A percentile compares a stretch with the other conserved stretches of the same genome.
Conservation (phyloP, 1,284 basidiomycete genomes). For the Paramarasmius palmivorus region DNA sequence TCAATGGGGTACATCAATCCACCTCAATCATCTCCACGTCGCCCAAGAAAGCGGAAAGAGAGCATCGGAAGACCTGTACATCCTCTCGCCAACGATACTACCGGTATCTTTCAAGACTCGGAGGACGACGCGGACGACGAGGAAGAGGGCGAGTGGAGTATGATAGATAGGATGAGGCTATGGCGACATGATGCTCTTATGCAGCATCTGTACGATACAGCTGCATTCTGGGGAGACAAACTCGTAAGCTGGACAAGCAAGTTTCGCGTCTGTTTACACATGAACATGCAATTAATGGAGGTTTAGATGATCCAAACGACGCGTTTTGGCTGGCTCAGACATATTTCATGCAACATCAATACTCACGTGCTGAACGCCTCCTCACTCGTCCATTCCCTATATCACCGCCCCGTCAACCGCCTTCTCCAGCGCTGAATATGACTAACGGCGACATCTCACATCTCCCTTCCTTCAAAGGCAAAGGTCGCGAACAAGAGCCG, state of each 20-base stretch:
- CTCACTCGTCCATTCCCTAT: slow-evolving; percentile 80
- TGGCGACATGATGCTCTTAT: slow-evolving; percentile 98
- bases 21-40: slow-evolving; percentile 59
- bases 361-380: slow-evolving; percentile 90
- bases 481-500: slow-evolving; percentile 55
- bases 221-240: slow-evolving; percentile 98
- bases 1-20: slow-evolving; percentile 73
- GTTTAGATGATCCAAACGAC: slow-evolving; percentile 87
- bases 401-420: slow-evolving; percentile 40
- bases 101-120: slow-evolving; percentile 71
- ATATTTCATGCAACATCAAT: slow-evolving; percentile 94
- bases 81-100: slow-evolving; percentile 75
- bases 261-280: slow-evolving; percentile 32
- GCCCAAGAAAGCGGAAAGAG: slow-evolving; percentile 48
- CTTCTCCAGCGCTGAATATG: slow-evolving; percentile 28
- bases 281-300: slow-evolving; percentile 4
- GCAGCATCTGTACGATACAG: slow-evolving; percentile 97
- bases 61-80: slow-evolving; percentile 51
- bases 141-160: slow-evolving; percentile 72
- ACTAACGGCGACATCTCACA: slow-evolving; percentile 42
- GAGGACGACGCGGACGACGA: slow-evolving; percentile 61
- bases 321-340: slow-evolving; percentile 99
- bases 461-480: slow-evolving; percentile 50
- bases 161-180: slow-evolving; percentile 92
- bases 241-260: slow-evolving; percentile 91